phyloP scores from a whole-genome alignment of 352 stramenopile species.

The Globisporangium parvum region DNA sequence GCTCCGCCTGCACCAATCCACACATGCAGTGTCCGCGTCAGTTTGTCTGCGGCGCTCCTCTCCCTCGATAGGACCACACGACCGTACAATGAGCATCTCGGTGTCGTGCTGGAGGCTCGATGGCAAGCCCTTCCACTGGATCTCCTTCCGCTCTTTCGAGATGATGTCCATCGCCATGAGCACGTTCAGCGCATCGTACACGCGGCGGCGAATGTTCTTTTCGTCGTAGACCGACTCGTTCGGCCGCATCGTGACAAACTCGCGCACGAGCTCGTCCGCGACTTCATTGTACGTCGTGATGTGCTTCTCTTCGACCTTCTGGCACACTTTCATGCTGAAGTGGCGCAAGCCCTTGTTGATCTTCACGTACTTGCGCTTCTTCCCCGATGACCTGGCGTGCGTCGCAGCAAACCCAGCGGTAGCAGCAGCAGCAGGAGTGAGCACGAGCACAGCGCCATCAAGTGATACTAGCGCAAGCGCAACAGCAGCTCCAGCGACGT shows the following conservation, averaged over 20 bases:
- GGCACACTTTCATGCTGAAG: slow-evolving; percentile 95
- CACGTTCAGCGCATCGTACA: slow-evolving; percentile 97
- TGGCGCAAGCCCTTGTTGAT: slow-evolving; percentile 91
- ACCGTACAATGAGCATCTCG: slow-evolving; percentile 71
- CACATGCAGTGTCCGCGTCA: neutral
- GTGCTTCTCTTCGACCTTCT: slow-evolving; percentile 96
- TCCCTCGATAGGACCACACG: neutral
- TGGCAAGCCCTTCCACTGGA: slow-evolving; percentile 78
- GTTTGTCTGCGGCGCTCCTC: neutral
- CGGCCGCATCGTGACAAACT: slow-evolving; percentile 84
- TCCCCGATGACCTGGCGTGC: slow-evolving; percentile 37
- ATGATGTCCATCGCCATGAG: slow-evolving; percentile 99
- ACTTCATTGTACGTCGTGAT: slow-evolving; percentile 96
- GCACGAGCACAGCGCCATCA: slow-evolving; percentile 5
- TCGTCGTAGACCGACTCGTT: slow-evolving; percentile 88
- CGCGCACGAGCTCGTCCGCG: slow-evolving; percentile 88
- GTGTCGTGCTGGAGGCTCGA: slow-evolving; percentile 84
- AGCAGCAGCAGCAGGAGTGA: neutral
- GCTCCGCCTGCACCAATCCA: slow-evolving; percentile 37
- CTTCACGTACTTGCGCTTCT: slow-evolving; percentile 81
- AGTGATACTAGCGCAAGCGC: neutral
- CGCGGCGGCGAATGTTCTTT: slow-evolving; percentile 94
- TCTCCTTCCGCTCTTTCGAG: slow-evolving; percentile 94
- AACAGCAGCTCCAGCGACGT: slow-evolving; percentile 7
- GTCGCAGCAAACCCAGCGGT: too few species aligned